These are phyloP conservation scores for Paramecium primaurelia DNA, from an alignment of 73 alveolate genomes.

Conservation along the genomic window DNA sequence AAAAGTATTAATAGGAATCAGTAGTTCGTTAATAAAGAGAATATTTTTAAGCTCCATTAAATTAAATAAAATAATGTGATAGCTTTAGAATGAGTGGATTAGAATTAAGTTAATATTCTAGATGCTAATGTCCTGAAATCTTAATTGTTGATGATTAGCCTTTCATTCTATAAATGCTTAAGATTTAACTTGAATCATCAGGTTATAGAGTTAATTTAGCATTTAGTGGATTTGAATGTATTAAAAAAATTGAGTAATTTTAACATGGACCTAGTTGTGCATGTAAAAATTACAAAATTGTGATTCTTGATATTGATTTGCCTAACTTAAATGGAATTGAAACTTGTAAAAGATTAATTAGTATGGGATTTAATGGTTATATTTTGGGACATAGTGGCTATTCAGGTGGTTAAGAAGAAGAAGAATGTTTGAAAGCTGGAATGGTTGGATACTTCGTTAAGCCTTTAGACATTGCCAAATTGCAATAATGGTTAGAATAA, in stretches of 20 bases:
- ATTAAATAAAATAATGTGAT: neutral
- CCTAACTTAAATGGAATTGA: slow-evolving; percentile 22
- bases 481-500: slow-evolving; percentile 18
- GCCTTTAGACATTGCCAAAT: neutral
- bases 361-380: neutral
- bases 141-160: slow-evolving; percentile 12
- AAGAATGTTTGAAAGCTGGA: slow-evolving; percentile 32
- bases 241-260: neutral
- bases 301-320: neutral
- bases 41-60: neutral
- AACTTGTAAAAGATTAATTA: neutral
- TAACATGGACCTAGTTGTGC: neutral
- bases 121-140: slow-evolving; percentile 32
- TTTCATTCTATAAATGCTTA: neutral
- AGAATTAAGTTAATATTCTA: slow-evolving; percentile 10
- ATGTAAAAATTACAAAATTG: neutral
- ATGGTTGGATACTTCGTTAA: neutral
- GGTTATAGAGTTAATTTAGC: slow-evolving; percentile 4
- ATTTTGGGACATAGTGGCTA: slow-evolving; percentile 43
- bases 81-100: slow-evolving; percentile 44
- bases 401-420: neutral
- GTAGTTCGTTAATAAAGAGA: neutral
- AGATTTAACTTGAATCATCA: neutral
- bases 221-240: slow-evolving; percentile 31
- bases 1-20: neutral